Conservation (phyloP, 2,329 filamentous ascomycete genomes). For the Furcasterigmium furcatum region DNA sequence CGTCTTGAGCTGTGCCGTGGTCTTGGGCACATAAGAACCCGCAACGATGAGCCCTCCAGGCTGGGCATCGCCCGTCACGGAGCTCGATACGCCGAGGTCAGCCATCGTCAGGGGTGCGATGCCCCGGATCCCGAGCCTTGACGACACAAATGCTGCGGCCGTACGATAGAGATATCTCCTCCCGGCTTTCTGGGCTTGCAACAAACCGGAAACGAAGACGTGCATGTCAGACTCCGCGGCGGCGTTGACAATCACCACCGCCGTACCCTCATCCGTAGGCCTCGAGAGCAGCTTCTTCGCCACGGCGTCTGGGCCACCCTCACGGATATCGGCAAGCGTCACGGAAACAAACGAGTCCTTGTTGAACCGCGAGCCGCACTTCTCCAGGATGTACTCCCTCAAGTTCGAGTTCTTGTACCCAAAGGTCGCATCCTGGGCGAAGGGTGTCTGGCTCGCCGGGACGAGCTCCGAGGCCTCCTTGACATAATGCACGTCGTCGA, state of each 20-base stretch:
- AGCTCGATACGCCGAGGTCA: constrained; percentile 32
- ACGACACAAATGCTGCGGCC: constrained; percentile 38
- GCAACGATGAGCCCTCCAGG: constrained; percentile 50
- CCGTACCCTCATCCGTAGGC: constrained; percentile 17
- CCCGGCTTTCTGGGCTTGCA: constrained; percentile 27
- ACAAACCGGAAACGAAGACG: constrained; percentile 46
- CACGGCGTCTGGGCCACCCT: constrained; percentile 22
- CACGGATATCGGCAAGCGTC: constrained; percentile 38
- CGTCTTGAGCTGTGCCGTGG: constrained; percentile 34
- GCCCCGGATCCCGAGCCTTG: constrained; percentile 46
- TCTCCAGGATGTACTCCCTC: constrained; percentile 50
- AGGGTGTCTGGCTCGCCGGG: constrained; percentile 50
- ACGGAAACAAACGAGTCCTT: constrained; percentile 20
- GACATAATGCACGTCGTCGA: constrained; percentile 56
- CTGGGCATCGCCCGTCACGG: neutral
- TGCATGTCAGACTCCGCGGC: constrained; percentile 52
- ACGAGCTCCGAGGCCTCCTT: constrained; percentile 44
- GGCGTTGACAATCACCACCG: constrained; percentile 48
- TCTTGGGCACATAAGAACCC: constrained; percentile 57
- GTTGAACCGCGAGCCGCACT: constrained; percentile 25
- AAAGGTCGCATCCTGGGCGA: constrained; percentile 55
- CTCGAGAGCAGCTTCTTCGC: constrained; percentile 17
- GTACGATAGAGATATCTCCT: constrained; percentile 35
- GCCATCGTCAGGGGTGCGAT: constrained; percentile 46
- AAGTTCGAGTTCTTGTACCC: constrained; percentile 53